phyloP scores from a whole-genome alignment of 225 moss, liverwort and hornwort species.

The Sphagnum contortum region DNA sequence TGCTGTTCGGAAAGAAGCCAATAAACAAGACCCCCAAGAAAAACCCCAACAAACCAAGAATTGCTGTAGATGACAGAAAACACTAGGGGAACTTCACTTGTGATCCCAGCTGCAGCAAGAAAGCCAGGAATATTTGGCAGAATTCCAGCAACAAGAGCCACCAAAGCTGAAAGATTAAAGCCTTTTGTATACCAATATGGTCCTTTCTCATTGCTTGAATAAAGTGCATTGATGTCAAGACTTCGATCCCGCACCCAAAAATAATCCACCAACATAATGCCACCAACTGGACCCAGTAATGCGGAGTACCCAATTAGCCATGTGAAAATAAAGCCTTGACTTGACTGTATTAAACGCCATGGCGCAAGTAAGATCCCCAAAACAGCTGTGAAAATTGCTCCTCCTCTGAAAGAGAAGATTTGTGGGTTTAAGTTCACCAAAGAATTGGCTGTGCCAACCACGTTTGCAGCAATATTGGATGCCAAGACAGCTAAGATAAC shows the following conservation, averaged over 20 bases:
- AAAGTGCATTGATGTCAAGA: conserved; percentile 49
- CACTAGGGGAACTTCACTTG: too few species aligned
- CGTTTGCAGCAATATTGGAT: conserved; percentile 86
- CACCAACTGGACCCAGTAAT: conserved; percentile 78
- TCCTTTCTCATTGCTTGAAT: conserved; percentile 34
- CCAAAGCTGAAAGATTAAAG: too few species aligned
- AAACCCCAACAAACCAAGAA: too few species aligned
- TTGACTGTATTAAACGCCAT: conserved; percentile 81
- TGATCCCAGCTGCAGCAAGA: too few species aligned
- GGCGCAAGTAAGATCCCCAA: conserved; percentile 66
- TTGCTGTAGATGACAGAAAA: too few species aligned
- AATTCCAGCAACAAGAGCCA: too few species aligned
- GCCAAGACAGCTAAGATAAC: conserved; percentile 77
- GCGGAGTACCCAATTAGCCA: conserved; percentile 96
- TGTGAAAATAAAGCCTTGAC: conserved; percentile 73
- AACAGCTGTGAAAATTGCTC: conserved; percentile 52
- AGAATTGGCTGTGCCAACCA: conserved; percentile 88
- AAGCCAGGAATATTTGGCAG: too few species aligned
- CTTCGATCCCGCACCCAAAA: conserved; percentile 47
- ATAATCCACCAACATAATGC: conserved; percentile 76
- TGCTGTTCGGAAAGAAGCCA: too few species aligned
- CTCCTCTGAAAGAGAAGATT: conserved; percentile 53
- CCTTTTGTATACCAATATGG: conserved; percentile 56
- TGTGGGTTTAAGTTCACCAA: conserved; percentile 63
- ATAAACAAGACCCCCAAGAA: too few species aligned